A percentile compares a stretch with the other conserved stretches of the same genome.
Conservation (phyloP, 1,284 basidiomycete species). For the Ceratobasidium sp. region DNA sequence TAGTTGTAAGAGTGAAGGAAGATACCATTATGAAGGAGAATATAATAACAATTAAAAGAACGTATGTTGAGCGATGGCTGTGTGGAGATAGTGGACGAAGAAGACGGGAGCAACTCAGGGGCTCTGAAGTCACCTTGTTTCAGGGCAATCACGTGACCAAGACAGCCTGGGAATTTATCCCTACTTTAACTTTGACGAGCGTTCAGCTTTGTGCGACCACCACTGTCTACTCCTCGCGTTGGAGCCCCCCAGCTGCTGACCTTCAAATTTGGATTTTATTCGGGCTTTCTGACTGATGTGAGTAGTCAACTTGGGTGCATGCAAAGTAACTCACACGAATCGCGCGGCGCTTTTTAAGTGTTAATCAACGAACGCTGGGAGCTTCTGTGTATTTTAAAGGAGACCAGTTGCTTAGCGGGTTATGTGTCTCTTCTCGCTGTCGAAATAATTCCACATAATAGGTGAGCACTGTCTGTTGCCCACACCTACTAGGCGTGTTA, state of each 20-base stretch:
- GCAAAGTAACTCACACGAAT: background rate
- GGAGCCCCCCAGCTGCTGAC: too few relatives aligned
- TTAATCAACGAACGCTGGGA: too few relatives aligned
- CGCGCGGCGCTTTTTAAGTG: slow-evolving; percentile 1
- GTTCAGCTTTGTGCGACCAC: slow-evolving; percentile 7
- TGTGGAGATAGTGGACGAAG: slow-evolving; percentile 3
- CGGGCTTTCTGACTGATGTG: too few relatives aligned
- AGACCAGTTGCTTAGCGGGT: too few relatives aligned
- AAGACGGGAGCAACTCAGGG: slow-evolving; percentile 14
- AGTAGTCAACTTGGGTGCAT: background rate
- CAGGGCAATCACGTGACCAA: background rate
- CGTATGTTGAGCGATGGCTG: background rate
- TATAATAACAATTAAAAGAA: slow-evolving; percentile 21
- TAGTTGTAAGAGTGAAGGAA: background rate
- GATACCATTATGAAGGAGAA: background rate
- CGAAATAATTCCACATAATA: too few relatives aligned
- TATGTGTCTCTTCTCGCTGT: too few relatives aligned
- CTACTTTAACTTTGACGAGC: background rate
- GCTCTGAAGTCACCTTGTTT: background rate
- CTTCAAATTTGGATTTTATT: too few relatives aligned
- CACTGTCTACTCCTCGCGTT: background rate
- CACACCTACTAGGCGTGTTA: too few relatives aligned
- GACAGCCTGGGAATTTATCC: slow-evolving; percentile 17
- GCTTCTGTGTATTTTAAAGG: too few relatives aligned
- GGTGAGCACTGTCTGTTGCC: too few relatives aligned